Conservation (phyloP, 2,329 filamentous ascomycete species). For the Aspergillus awamori region DNA sequence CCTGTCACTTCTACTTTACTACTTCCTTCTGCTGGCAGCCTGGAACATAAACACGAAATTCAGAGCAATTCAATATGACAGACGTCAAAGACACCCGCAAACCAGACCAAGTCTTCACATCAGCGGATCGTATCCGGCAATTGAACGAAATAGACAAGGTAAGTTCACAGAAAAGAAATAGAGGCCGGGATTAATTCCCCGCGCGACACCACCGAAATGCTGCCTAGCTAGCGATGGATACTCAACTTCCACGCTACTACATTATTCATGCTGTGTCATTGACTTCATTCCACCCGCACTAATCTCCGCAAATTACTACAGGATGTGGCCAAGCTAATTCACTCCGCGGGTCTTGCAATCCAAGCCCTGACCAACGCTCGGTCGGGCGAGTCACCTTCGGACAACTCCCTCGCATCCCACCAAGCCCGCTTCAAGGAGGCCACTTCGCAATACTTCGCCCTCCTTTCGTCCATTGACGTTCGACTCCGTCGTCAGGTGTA, state of each 20-base stretch:
- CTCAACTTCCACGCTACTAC: no score
- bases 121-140: constrained; percentile 77
- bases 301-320: constrained; percentile 23
- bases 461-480: constrained; percentile 74
- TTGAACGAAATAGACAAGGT: constrained; percentile 77
- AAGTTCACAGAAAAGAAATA: constrained; percentile 13
- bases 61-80: constrained; percentile 23
- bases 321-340: constrained; percentile 59
- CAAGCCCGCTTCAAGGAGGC: constrained; percentile 62
- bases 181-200: not conserved
- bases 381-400: constrained; percentile 34
- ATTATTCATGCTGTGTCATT: not conserved
- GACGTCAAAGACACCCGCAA: constrained; percentile 26
- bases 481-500: constrained; percentile 74
- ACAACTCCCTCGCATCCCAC: constrained; percentile 56
- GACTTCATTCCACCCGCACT: not conserved
- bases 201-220: not conserved
- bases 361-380: constrained; percentile 62
- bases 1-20: not conserved
- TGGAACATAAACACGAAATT: not conserved
- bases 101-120: constrained; percentile 58
- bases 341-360: constrained; percentile 64
- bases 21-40: not conserved
- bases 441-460: constrained; percentile 66
- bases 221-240: no score